Conservation (phyloP, 2,329 filamentous ascomycete species). For the Fusarium zealandicum region DNA sequence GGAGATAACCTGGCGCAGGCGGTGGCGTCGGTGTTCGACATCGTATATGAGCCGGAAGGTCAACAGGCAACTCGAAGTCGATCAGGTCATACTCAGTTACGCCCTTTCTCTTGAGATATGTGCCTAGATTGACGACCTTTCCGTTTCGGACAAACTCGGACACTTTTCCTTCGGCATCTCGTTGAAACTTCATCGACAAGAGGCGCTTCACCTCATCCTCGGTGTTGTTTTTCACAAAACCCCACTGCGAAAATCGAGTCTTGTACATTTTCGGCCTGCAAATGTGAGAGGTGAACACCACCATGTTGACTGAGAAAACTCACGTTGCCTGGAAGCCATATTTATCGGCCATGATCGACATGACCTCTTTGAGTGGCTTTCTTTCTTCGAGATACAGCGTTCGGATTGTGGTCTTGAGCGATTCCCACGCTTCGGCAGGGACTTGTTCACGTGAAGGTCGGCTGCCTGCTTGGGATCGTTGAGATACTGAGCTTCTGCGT, state of each 20-base stretch:
- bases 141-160: constrained; percentile 62
- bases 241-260: constrained; percentile 62
- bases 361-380: constrained; percentile 60
- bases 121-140: constrained; percentile 59
- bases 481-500: constrained; percentile 42
- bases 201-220: constrained; percentile 60
- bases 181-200: constrained; percentile 60
- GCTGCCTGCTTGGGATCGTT: constrained; percentile 44
- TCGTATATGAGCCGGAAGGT: constrained; percentile 53
- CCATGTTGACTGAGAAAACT: constrained; percentile 27
- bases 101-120: constrained; percentile 61
- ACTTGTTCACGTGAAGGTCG: constrained; percentile 53
- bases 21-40: constrained; percentile 56
- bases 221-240: constrained; percentile 63
- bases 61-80: constrained; percentile 53
- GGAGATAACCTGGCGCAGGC: constrained; percentile 51
- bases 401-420: constrained; percentile 55
- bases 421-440: constrained; percentile 56
- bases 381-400: constrained; percentile 57
- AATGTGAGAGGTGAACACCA: constrained; percentile 17
- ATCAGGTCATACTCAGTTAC: constrained; percentile 61
- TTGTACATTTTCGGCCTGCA: constrained; percentile 62
- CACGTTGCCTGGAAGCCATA: constrained; percentile 59
- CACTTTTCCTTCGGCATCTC: constrained; percentile 60
- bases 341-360: constrained; percentile 58